These are phyloP conservation scores for Phialophora verrucosa DNA, from an alignment of 2,329 filamentous ascomycete species.

Conservation along the genomic window DNA sequence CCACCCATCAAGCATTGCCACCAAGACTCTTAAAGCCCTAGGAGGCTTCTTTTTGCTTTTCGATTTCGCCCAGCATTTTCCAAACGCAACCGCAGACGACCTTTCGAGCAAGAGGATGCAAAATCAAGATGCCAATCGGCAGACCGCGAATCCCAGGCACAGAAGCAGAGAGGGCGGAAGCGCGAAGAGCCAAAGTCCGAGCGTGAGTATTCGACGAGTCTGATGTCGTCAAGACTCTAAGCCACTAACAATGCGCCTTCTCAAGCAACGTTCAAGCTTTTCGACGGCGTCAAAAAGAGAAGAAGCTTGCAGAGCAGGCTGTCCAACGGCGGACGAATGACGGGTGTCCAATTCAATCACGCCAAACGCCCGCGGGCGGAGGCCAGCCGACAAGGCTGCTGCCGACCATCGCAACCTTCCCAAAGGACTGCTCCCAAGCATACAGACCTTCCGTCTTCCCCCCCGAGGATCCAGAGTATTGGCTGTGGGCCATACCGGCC, in stretches of 20 bases:
- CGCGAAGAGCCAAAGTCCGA: constrained; percentile 32
- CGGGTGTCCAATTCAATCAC: neutral
- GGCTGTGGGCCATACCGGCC: constrained; percentile 24
- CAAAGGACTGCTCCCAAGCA: neutral
- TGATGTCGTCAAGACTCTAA: neutral
- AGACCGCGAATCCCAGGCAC: constrained; percentile 32
- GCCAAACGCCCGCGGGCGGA: constrained; percentile 1
- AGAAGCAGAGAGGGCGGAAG: constrained; percentile 33
- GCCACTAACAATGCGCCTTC: constrained; percentile 1
- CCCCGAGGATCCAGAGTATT: constrained; percentile 22
- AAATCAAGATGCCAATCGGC: constrained; percentile 28
- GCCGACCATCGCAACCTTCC: neutral
- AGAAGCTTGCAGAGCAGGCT: constrained; percentile 23
- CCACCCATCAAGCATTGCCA: neutral
- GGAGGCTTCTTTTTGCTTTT: neutral
- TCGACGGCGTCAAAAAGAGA: constrained; percentile 32
- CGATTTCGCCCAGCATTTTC: neutral
- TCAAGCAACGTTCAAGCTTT: constrained; percentile 34
- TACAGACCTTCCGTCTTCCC: constrained; percentile 4
- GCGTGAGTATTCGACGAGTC: constrained; percentile 10
- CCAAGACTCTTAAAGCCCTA: neutral
- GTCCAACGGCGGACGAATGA: neutral
- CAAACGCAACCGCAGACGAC: neutral
- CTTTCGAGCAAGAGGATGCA: neutral
- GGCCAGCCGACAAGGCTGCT: neutral